Base-by-base conservation (phyloP, 78 protist genomes). In the Emiliania huxleyi region DNA sequence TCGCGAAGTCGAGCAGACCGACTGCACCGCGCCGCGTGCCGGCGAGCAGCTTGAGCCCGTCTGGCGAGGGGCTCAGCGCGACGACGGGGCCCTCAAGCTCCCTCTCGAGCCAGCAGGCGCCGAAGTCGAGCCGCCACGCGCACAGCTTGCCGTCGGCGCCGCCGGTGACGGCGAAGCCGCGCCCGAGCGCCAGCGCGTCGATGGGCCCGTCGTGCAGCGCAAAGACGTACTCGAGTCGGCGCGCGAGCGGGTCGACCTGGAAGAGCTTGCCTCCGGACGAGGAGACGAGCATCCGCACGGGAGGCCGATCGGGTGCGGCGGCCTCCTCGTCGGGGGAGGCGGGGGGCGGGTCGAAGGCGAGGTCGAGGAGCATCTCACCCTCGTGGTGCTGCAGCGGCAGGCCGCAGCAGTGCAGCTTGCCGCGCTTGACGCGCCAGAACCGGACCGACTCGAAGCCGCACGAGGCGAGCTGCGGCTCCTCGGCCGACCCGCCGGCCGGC, bases 61-160 rank as follows among this genome's bases (percentile, higher is more conserved):
- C 69, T 44, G 91, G 46, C 43, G 91, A 35, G 37, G 75, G 15
- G 42, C 4, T 1, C 6, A 88, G 6, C 33, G 45, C 52, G 33
- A 37, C 4, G 15, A 88, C 77, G 29, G 49, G 22, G 25, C 81
- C 91, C 35, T 88, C 91, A 0, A 52, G 75, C 35, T 48, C 77
- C 15, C 77, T 46, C 46, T 88, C 91, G 81, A 88, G 91, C 8
- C 49, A 52, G 45, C 19, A 25, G 40, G 1, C 25, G 21, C 77
- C 29, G 12, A 88, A 88, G 46, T 88, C 91, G 15, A 88, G 91
- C 35, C 77, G 91, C 91, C 91, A 88, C 45, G 55, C 69, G 33
- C 91, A 77, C 6, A 88, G 81, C 45, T 2, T 5, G 26, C 45
- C n/a, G 56, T 48, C 69, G 55, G 2, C 75, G 15, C 29, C 11